phyloP scores from a whole-genome alignment of 768 basidiomycete species.

The Collybiopsis luxurians region DNA sequence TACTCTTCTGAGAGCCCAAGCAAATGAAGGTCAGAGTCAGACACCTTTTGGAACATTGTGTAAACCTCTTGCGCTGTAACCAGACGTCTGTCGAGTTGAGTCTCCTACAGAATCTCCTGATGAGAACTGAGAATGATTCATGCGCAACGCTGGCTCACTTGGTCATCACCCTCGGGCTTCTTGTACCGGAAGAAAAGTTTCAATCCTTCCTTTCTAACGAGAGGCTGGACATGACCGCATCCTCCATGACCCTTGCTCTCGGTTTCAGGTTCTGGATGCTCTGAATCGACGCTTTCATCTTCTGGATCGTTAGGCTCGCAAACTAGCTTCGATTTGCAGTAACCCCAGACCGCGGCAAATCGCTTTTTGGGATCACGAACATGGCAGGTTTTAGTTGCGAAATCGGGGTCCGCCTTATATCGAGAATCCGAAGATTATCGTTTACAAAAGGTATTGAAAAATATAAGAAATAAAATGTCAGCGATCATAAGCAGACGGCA shows the following conservation, averaged over 20 bases:
- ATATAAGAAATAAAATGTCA: constrained; percentile 68
- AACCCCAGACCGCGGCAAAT: constrained; percentile 82
- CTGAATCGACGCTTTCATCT: constrained; percentile 74
- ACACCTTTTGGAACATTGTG: constrained; percentile 93
- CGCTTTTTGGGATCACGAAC: constrained; percentile 83
- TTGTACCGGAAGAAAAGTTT: constrained; percentile 96
- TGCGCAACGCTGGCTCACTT: constrained; percentile 50
- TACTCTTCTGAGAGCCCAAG: constrained; percentile 95
- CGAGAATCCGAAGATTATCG: constrained; percentile 18
- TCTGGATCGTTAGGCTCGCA: constrained; percentile 90
- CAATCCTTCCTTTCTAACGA: constrained; percentile 89
- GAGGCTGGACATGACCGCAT: constrained; percentile 90
- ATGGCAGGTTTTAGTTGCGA: constrained; percentile 85
- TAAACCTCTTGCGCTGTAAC: constrained; percentile 87
- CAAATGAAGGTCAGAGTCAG: constrained; percentile 80
- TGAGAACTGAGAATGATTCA: too few relatives aligned
- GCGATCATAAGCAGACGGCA: constrained; percentile 41
- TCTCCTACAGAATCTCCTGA: constrained; percentile 47
- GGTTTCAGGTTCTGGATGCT: constrained; percentile 68
- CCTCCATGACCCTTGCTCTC: constrained; percentile 94
- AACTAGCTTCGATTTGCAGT: constrained; percentile 83
- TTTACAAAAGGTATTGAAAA: constrained; percentile 27
- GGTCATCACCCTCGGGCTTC: constrained; percentile 90
- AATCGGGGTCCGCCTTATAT: constrained; percentile 78
- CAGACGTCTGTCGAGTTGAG: constrained; percentile 80